Base-by-base conservation (phyloP, 1,284 basidiomycete species). In the Butyriboletus regius region DNA sequence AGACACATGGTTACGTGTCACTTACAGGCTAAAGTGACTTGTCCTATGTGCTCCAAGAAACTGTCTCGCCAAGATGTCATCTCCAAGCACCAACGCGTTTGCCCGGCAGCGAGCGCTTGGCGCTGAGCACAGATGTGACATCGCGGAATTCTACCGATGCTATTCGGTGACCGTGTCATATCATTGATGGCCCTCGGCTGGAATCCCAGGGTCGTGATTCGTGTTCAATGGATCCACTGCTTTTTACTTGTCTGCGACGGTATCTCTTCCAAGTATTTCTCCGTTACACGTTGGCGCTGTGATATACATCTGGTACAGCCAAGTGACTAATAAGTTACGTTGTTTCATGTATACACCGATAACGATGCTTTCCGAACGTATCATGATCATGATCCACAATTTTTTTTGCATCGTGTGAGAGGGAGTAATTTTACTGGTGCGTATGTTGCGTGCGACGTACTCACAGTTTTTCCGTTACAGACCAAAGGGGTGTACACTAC, bases 1-100 rank as follows among this genome's bases (percentile, higher is more conserved):
- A 61, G 64, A 28, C 64, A 62, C 31, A 47, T 61, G 57, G 64
- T 62, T 22, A 57, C 62, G 8, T 61, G 64, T 46, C 64, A 62
- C 42, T 47, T 62, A 4, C 61, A 61, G 43, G 59, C 60, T 1
- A 62, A 67, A 38, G 61, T 67, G 35, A 61, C 60, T 4, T 62
- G 61, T 35, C 60, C 61, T 2, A 54, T 57, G 56, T 62, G 64
- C 51, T 63, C 33, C 44, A 66, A 62, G 43, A 63, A 65, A 38
- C 26, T 62, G 34, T 62, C 64, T 26, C 61, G 61, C 26, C 59
- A 54, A 28, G 64, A 62, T 31, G 61, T 62, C 14, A 58, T 62
- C 46, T 54, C 59, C 46, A 67, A 66, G 33, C 61, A 62, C 22
- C 60, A 49, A 32, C 64, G 62, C 14, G 51, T 60, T 28, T 62